Percentiles rank a stretch among this genome's conserved stretches.
phyloP scores from a whole-genome alignment of 2,329 filamentous ascomycete species.

The Aspergillus quadricinctus region DNA sequence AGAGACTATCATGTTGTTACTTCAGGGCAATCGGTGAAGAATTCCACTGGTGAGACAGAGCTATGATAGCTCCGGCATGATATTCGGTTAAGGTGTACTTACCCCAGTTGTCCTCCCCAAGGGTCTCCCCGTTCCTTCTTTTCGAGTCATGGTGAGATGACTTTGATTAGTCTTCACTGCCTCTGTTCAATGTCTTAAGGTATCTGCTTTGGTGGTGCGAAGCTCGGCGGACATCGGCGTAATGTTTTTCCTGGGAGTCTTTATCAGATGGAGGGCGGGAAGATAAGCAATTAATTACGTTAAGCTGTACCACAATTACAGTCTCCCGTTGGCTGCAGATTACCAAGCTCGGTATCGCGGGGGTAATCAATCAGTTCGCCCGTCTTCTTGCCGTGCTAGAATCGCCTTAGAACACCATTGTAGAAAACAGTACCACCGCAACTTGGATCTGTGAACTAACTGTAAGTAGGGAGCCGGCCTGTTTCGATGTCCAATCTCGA shows the following conservation, averaged over 20 bases:
- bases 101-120: not conserved
- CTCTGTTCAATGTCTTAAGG: not conserved
- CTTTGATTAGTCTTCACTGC: not conserved
- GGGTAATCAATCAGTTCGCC: not conserved
- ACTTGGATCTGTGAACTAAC: not conserved
- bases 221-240: not conserved
- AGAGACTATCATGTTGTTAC: constrained; percentile 40
- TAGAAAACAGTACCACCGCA: not conserved
- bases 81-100: not conserved
- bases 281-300: not conserved
- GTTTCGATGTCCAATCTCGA: not conserved
- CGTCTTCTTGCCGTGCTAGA: not conserved
- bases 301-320: not conserved
- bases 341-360: not conserved
- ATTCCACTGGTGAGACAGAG: not conserved
- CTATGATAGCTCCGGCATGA: not conserved
- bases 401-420: not conserved
- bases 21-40: not conserved
- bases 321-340: not conserved
- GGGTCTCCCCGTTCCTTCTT: not conserved
- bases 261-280: constrained; percentile 13
- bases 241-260: not conserved
- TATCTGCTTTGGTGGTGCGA: not conserved
- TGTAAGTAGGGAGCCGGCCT: not conserved
- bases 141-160: not conserved